Base-by-base conservation (phyloP, 805 yeast genomes). In the Cyberlindnera mrakii region DNA sequence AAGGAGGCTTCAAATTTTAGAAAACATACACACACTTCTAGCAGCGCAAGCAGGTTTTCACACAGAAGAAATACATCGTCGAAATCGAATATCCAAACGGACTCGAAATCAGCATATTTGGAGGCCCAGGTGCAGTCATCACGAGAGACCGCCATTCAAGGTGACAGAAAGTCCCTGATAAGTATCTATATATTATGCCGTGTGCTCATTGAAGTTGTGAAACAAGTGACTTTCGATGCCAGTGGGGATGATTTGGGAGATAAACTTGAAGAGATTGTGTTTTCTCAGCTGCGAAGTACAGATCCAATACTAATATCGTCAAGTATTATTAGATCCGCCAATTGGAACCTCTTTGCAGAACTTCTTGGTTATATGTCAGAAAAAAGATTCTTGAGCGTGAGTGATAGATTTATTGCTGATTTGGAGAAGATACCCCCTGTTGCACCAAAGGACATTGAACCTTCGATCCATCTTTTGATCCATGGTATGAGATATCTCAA, bases 331-430 rank as follows among this genome's bases (percentile, higher is more conserved):
- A 75, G 96, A 44, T 81, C 93, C 7, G 88, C 96, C 0, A 93
- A 93, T 60, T 93, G 98, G 98, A 83, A 85, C 55, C 72, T 90
- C 30, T 82, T 93, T 62, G 95, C 98, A 0, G 85, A 85, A 48
- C 68, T 93, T 6, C 64, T 95, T 33, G 99, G 99, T 1, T 82
- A 80, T 50, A 89, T 95, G 95, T 86, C 96, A 0, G 84, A 78
- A 36, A 80, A 80, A 49, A 72, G 95, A 41, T 89, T 93, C 52
- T 60, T 87, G 11, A 82, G 89, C 43, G 98, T 93, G 1, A 86
- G 95, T 57, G 99, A 93, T 60, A 67, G 96, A 44, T 93, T 93
- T 57, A 85, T 93, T 41, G 95, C 95, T 0, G 97, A 91, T 55
- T 65, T 93, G 42, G 99, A 93, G 57, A 87, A 84, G 55, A 72